Evolutionary conservation across 75 land plant genomes (phyloP).

Genomic region (Sequoiadendron giganteum): DNA sequence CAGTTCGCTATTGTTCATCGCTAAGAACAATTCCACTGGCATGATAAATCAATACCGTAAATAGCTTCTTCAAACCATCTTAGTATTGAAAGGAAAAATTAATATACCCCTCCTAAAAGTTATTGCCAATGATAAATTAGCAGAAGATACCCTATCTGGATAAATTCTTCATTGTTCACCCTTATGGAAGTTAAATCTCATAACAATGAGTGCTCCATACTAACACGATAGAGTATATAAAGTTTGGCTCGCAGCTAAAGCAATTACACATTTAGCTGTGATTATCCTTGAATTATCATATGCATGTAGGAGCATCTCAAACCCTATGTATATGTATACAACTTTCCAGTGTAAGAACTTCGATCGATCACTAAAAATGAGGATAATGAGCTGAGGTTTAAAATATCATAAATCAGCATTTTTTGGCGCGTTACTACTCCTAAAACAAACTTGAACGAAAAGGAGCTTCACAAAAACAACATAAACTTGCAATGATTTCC

Average conservation of each 20-base stretch:
- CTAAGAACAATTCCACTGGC: background rate
- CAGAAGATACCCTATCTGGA: background rate
- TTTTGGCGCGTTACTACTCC: too few relatives aligned
- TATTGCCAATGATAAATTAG: background rate
- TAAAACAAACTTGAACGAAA: too few relatives aligned
- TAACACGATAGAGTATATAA: background rate
- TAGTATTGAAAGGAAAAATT: background rate
- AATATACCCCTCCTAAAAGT: background rate
- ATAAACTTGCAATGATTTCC: too few relatives aligned
- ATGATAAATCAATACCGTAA: background rate
- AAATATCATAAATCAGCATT: too few relatives aligned
- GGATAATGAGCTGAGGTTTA: too few relatives aligned
- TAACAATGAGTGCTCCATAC: background rate
- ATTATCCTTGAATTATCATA: background rate
- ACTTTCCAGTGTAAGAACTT: too few relatives aligned
- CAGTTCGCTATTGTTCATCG: background rate
- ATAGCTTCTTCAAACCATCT: background rate
- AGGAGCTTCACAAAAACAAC: too few relatives aligned
- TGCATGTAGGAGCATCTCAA: background rate
- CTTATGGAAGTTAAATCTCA: background rate
- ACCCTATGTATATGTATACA: background rate
- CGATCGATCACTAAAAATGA: too few relatives aligned
- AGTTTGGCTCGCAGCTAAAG: background rate
- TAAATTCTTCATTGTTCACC: background rate
- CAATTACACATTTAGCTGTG: background rate